These are phyloP conservation scores for Metarhizium humberi DNA, from an alignment of 2,329 filamentous ascomycete species.

Conservation along the genomic window DNA sequence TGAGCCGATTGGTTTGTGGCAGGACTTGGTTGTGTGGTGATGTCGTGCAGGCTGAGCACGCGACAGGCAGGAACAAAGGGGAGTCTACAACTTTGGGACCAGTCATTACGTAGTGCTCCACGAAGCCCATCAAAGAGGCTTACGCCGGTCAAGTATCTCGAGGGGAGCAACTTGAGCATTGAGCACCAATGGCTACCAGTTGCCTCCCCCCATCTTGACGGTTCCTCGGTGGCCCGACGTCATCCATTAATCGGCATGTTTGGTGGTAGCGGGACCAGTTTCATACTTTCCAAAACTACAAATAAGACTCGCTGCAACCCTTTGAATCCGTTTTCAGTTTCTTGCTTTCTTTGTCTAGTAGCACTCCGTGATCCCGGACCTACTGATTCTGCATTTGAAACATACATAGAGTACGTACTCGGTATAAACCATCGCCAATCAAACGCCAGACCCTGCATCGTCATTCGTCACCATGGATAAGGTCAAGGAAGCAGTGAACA, in stretches of 20 bases:
- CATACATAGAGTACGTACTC: background rate
- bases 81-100: background rate
- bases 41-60: too few relatives aligned
- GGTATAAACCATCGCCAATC: background rate
- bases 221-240: conserved; percentile 2
- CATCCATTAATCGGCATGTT: conserved; percentile 2
- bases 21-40: background rate
- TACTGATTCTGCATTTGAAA: background rate
- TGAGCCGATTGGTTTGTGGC: background rate
- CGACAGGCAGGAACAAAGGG: too few relatives aligned
- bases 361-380: too few relatives aligned
- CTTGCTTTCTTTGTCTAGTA: background rate
- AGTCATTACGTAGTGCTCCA: background rate
- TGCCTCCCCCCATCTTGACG: background rate
- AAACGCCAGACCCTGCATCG: background rate
- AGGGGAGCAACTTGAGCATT: background rate
- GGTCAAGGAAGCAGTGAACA: background rate
- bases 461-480: background rate
- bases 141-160: conserved; percentile 13
- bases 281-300: background rate
- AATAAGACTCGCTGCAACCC: background rate
- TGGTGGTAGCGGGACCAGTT: background rate
- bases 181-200: background rate
- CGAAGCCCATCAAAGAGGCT: background rate
- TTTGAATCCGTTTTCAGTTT: background rate